Percentiles rank a stretch among this genome's conserved stretches.
Conservation (phyloP, 2,329 filamentous ascomycete genomes). For the Clonostachys chloroleuca region DNA sequence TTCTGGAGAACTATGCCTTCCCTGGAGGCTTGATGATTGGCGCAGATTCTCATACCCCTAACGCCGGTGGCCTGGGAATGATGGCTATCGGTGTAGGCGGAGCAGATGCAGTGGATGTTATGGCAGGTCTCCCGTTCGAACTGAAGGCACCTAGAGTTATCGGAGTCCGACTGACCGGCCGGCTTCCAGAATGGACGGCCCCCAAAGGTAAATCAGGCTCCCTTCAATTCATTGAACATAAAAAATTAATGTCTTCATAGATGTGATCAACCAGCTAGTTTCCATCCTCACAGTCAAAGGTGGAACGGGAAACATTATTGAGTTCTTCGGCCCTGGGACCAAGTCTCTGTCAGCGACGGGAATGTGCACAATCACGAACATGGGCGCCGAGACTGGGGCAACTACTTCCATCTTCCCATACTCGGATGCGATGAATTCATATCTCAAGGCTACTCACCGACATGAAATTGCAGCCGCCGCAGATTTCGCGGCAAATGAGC, state of each 20-base stretch:
- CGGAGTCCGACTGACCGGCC: constrained; percentile 69
- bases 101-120: neutral
- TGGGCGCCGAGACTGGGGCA: constrained; percentile 49
- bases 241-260: neutral
- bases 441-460: constrained; percentile 68
- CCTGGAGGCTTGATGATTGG: constrained; percentile 2
- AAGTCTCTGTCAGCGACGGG: constrained; percentile 65
- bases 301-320: constrained; percentile 68
- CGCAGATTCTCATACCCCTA: neutral
- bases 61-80: neutral
- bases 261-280: constrained; percentile 72
- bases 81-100: neutral
- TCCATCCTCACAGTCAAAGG: constrained; percentile 76
- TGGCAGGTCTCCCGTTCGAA: neutral
- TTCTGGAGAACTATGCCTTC: neutral
- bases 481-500: constrained; percentile 49
- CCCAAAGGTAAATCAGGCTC: constrained; percentile 48
- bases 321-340: constrained; percentile 59
- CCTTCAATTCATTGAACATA: no score
- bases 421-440: constrained; percentile 77
- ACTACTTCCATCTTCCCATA: constrained; percentile 75
- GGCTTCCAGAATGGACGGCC: constrained; percentile 68
- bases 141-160: constrained; percentile 64
- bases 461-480: constrained; percentile 63
- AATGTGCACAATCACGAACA: constrained; percentile 62